Base-by-base conservation (phyloP, 2,329 filamentous ascomycete genomes). In the Talaromyces pinophilus region DNA sequence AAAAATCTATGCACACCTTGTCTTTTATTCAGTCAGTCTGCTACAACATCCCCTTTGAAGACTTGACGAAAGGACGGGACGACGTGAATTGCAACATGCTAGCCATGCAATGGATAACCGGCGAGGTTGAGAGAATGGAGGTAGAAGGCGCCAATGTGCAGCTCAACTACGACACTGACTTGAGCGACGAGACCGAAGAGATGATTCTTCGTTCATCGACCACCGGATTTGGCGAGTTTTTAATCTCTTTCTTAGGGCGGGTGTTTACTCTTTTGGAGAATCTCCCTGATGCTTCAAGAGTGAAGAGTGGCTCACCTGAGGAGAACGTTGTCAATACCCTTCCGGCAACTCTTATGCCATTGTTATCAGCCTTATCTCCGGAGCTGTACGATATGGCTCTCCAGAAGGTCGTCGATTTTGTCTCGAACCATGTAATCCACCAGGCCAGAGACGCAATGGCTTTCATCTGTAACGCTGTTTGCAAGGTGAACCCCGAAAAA, bases 371-470 rank as follows among this genome's bases (percentile, higher is more conserved):
- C 0, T 82, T 99, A 28, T 98, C 95, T 0, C 92, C 94, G 0
- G 93, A 97, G 74, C 86, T 98, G 11, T 99, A 96, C 73, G 95
- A 98, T 73, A 87, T 95, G 75, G 92, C 92, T 0, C 81, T 99
- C 61, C 91, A 96, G 67, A 98, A 98, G 82, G 88, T 99, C 71
- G 91, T 93, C 2, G 88, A 92, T 38, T 99, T 99, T 76, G 91
- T 97, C 30, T 90, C 91, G 1, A 92, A 92, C 69, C 95, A 98
- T 80, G 95, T 99, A 59, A 94, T 99, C 19, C 93, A 99, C 73
- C 95, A 98, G 79, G 94, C 95, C 63, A 86, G 94, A 70, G 95
- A 99, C 82, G 94, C 95, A 7, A 97, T 99, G 91, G 95, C 96
- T 1, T 99, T 97, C 85, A 98, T 98, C 63, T 92, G 94, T 80